These are phyloP conservation scores for Calonectria pseudoreteaudii DNA, from an alignment of 2,329 filamentous ascomycete genomes.

Conservation along the genomic window DNA sequence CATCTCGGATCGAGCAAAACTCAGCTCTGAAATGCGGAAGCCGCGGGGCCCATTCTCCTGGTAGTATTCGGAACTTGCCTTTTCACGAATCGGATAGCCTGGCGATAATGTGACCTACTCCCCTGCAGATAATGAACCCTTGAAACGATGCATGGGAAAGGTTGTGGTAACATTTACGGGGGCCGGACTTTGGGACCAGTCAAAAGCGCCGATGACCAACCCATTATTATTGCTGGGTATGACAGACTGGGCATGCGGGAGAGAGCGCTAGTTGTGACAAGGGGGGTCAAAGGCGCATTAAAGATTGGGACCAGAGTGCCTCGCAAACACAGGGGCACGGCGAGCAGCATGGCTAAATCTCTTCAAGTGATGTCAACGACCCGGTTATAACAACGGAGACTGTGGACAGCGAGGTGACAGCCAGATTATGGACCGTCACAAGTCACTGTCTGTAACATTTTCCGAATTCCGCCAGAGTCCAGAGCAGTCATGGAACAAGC, in stretches of 20 bases:
- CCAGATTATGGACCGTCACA: not conserved
- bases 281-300: not conserved
- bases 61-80: not conserved
- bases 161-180: not conserved
- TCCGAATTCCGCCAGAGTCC: not conserved
- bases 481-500: not conserved
- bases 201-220: not conserved
- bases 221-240: not conserved
- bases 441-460: not conserved
- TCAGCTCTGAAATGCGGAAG: not conserved
- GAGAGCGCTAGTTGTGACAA: not conserved
- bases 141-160: conserved; percentile 3
- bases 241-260: not conserved
- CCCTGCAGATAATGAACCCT: conserved; percentile 6
- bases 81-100: not conserved
- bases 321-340: not conserved
- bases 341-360: not conserved
- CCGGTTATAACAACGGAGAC: not conserved
- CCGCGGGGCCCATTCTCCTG: not conserved
- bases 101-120: not conserved
- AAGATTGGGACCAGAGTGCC: not conserved
- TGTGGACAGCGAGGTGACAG: not conserved
- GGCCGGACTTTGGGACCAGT: not conserved
- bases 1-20: not conserved
- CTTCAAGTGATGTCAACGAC: not conserved